Evolutionary conservation across 2,329 filamentous ascomycete species (phyloP).

Genomic region (Phyllosticta capitalensis): DNA sequence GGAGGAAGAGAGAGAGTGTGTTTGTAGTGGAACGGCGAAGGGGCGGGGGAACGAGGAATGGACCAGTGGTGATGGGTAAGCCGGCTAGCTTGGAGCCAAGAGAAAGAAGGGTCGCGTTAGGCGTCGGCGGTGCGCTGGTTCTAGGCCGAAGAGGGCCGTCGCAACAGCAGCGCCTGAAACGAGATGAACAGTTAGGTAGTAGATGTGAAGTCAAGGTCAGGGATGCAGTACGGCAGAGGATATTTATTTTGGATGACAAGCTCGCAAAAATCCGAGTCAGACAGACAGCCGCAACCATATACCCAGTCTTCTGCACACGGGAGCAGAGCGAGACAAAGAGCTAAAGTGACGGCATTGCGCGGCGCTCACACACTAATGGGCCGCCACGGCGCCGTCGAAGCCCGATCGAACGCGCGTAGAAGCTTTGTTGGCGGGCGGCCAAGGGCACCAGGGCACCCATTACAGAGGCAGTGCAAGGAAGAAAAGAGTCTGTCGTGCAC

Average conservation of each 20-base stretch:
- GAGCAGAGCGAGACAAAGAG: background rate
- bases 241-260: background rate
- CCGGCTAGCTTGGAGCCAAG: background rate
- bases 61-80: background rate
- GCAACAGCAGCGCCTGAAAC: background rate
- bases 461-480: too few relatives aligned
- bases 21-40: background rate
- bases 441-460: too few relatives aligned
- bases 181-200: background rate
- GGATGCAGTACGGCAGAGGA: too few relatives aligned
- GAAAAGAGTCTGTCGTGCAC: too few relatives aligned
- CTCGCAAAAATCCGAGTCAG: too few relatives aligned
- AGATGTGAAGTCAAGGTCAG: background rate
- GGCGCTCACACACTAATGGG: background rate
- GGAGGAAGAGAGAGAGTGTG: background rate
- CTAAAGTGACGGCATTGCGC: background rate
- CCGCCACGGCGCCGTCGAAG: background rate
- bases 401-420: background rate
- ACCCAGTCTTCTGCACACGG: background rate
- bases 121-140: constrained; percentile 14
- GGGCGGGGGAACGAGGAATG: background rate
- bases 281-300: background rate
- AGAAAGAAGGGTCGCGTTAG: constrained; percentile 12
- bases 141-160: background rate
- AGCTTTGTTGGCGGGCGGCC: background rate